Conservation (phyloP, 2,329 filamentous ascomycete species). For the Aspergillus sp. region DNA sequence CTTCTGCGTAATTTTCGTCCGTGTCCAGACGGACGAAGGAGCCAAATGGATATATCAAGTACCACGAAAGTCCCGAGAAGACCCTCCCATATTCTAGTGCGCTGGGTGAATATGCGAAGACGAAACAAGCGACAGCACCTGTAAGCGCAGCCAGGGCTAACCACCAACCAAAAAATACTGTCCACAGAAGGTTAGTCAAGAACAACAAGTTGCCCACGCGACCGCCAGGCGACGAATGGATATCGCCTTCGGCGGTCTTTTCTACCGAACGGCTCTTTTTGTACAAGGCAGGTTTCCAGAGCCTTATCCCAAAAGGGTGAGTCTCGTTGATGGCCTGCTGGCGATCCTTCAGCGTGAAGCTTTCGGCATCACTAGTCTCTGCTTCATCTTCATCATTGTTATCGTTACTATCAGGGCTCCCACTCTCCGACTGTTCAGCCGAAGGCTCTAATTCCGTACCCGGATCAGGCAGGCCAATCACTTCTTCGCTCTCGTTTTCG, state of each 20-base stretch:
- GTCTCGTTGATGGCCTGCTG: slow-evolving; percentile 98
- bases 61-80: slow-evolving; percentile 78
- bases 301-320: slow-evolving; percentile 96
- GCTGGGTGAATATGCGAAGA: slow-evolving; percentile 76
- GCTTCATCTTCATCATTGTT: slow-evolving; percentile 66
- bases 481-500: slow-evolving; percentile 41
- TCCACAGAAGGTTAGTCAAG: slow-evolving; percentile 89
- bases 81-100: slow-evolving; percentile 83
- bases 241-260: slow-evolving; percentile 92
- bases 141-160: slow-evolving; percentile 73
- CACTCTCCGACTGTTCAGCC: slow-evolving; percentile 22
- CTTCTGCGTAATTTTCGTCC: slow-evolving; percentile 90
- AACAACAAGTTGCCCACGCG: slow-evolving; percentile 81
- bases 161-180: slow-evolving; percentile 94
- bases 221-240: slow-evolving; percentile 89
- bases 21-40: slow-evolving; percentile 92
- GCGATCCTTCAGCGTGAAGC: slow-evolving; percentile 94
- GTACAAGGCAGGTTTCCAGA: slow-evolving; percentile 98
- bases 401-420: slow-evolving; percentile 28
- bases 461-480: slow-evolving; percentile 37
- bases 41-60: slow-evolving; percentile 94
- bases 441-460: slow-evolving; percentile 26
- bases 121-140: slow-evolving; percentile 75
- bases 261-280: slow-evolving; percentile 97
- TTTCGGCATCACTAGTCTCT: slow-evolving; percentile 86